phyloP scores from a whole-genome alignment of 2,329 filamentous ascomycete species.

The Neodidymelliopsis sp. region DNA sequence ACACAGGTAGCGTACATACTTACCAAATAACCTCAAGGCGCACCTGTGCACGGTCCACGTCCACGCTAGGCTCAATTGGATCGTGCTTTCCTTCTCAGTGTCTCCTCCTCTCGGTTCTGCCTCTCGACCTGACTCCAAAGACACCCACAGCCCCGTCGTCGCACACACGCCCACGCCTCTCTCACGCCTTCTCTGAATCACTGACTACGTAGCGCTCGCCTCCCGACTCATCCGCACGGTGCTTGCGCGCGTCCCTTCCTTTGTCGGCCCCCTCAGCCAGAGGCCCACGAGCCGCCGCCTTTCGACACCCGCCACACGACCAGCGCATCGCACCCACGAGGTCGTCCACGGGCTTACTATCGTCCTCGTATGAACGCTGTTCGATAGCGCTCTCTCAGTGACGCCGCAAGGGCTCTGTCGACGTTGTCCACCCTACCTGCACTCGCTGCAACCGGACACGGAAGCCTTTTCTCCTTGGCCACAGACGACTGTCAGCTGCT shows the following conservation, averaged over 20 bases:
- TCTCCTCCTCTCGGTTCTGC: conserved; percentile 20
- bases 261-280: conserved; percentile 34
- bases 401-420: conserved; percentile 32
- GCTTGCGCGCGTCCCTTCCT: conserved; percentile 35
- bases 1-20: conserved; percentile 24
- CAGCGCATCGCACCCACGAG: conserved; percentile 35
- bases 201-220: conserved; percentile 29
- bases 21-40: conserved; percentile 20
- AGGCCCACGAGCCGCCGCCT: conserved; percentile 36
- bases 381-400: conserved; percentile 23
- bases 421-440: conserved; percentile 25
- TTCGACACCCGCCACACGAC: conserved; percentile 29
- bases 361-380: conserved; percentile 28
- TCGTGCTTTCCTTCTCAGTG: conserved; percentile 20
- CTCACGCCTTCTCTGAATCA: conserved; percentile 5
- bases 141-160: conserved; percentile 26
- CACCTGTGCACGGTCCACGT: conserved; percentile 27
- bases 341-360: conserved; percentile 22
- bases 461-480: conserved; percentile 36
- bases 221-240: conserved; percentile 21
- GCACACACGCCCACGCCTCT: conserved; percentile 22
- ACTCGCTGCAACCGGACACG: conserved; percentile 36
- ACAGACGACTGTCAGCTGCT: conserved; percentile 19
- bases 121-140: conserved; percentile 31
- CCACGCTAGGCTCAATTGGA: conserved; percentile 18